Base-by-base conservation (phyloP, 2,329 filamentous ascomycete species). In the Akanthomyces muscarius region DNA sequence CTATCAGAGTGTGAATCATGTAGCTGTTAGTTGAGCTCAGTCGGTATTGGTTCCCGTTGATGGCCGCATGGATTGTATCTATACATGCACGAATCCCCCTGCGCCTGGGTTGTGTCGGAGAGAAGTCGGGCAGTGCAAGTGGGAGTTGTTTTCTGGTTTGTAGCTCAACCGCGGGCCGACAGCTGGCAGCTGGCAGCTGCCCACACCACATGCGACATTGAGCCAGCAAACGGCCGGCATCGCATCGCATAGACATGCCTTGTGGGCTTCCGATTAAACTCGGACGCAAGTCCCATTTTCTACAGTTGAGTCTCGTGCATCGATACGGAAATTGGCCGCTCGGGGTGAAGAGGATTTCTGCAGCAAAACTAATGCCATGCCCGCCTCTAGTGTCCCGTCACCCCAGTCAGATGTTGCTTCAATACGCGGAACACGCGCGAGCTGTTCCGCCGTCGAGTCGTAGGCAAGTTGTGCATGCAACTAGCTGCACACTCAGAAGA, bases 151-250 rank as follows among this genome's bases (percentile, higher is more conserved):
- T 30, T 61, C 25, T 54, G 25, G n/a, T 45, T 42, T 42, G 58
- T 48, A 47, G 38, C 25, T 61, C 21, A 48, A 54, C 58, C 18
- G 58, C 25, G 53, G 25, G 58, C 38, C 25, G 48, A 61, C 58
- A 51, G 57, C 57, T 52, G 47, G 47, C 57, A 61, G 48, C 44
- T 48, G 44, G 21, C 21, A 21, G 25, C 50, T 23, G 50, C 47
- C 57, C 25, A 52, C 47, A 21, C 23, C 16, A 59, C 33, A 44
- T 52, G 18, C n/a, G 47, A 60, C 47, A 14, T 25, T 5, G n/a
- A 21, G 21, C 33, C 21, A 33, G 47, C 23, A 60, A 60, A 42
- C 25, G 11, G 36, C 48, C 57, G 38, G 47, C 36, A 52, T 60
- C 18, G 23, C 47, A 33, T 51, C 47, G 10, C 30, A 33, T 33